Conservation (phyloP, 495 filamentous ascomycete species). For the Copromyces sp. region DNA sequence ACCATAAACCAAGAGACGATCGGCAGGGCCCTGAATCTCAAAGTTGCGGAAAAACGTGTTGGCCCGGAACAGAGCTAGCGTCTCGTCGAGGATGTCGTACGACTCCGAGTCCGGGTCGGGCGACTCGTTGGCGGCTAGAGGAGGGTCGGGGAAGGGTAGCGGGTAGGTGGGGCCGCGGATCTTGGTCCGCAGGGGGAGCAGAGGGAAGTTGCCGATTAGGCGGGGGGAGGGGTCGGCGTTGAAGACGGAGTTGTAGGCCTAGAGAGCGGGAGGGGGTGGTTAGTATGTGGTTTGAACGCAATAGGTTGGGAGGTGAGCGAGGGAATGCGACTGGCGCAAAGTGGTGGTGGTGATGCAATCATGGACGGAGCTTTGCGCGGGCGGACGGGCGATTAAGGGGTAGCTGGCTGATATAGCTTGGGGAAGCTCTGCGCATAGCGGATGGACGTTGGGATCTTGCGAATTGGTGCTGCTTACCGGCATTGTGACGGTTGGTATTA, state of each 20-base stretch:
- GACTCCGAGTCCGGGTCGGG: constrained; percentile 76
- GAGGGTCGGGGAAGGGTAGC: constrained; percentile 47
- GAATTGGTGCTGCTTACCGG: constrained; percentile 3
- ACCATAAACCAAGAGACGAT: constrained; percentile 90
- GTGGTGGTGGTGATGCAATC: background rate
- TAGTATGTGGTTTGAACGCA: background rate
- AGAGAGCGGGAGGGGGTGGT: constrained; percentile 3
- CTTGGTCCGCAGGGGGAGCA: constrained; percentile 85
- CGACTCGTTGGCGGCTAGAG: constrained; percentile 57
- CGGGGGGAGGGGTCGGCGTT: constrained; percentile 54
- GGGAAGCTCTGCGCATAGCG: background rate
- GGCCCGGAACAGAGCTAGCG: constrained; percentile 84
- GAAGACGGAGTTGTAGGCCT: constrained; percentile 95
- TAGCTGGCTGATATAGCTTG: background rate
- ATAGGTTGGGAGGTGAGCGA: background rate
- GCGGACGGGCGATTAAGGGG: background rate
- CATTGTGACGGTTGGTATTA: constrained; percentile 3
- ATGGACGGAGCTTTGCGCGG: background rate
- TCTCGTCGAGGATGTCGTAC: constrained; percentile 93
- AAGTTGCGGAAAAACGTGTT: constrained; percentile 99
- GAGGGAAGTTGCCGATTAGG: constrained; percentile 76
- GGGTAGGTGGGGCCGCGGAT: constrained; percentile 87
- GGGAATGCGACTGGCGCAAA: background rate
- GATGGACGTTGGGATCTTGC: background rate
- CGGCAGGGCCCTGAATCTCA: constrained; percentile 94